Evolutionary conservation across 2,329 filamentous ascomycete species (phyloP), one percentile per base, ranked within the genome.

Genomic region (Elsinoe australis): DNA sequence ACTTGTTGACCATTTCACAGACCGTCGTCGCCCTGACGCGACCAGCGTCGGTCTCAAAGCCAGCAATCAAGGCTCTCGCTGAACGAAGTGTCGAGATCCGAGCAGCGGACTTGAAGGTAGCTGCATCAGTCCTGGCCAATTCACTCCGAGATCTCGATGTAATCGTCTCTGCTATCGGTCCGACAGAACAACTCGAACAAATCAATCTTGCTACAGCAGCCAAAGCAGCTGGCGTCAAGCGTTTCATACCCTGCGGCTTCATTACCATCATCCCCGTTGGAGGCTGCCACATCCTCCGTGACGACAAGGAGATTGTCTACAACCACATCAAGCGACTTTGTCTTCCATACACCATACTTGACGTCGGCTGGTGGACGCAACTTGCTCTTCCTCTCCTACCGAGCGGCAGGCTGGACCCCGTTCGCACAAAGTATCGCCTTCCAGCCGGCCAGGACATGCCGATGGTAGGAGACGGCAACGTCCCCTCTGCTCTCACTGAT

Each of bases 341-440:
- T 24, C 64, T 80, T 1, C 72, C 73, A 0, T 80, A 72, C 61
- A 79, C 76, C 4, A 63, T 75, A 55, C 70, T 79, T 42, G 76
- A 80, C 52, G 68, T 78, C 9, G 76, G 76, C n/a, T 76, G 66
- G 64, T 80, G 76, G 77, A 73, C 75, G 56, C 73, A 78, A 54
- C 54, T 73, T 22, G 61, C 64, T 4, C 64, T 71, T 48, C 70
- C 69, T 9, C 56, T 56, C n/a, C 57, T 76, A 0, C 65, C 68
- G n/a, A 70, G 66, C 12, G 71, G 72, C 7, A 59, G 61, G 29
- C 60, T 66, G n/a, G 71, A 75, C 54, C 58, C 62, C 1, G 61
- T 63, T 15, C 59, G 65, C 26, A 59, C 61, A 29, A 39, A 24
- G 19, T 39, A 26, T n/a, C 18, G 28, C 17, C 12, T 39, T 7